Evolutionary conservation across 495 filamentous ascomycete species (phyloP).

Genomic region (Aspergillus cristatus): DNA sequence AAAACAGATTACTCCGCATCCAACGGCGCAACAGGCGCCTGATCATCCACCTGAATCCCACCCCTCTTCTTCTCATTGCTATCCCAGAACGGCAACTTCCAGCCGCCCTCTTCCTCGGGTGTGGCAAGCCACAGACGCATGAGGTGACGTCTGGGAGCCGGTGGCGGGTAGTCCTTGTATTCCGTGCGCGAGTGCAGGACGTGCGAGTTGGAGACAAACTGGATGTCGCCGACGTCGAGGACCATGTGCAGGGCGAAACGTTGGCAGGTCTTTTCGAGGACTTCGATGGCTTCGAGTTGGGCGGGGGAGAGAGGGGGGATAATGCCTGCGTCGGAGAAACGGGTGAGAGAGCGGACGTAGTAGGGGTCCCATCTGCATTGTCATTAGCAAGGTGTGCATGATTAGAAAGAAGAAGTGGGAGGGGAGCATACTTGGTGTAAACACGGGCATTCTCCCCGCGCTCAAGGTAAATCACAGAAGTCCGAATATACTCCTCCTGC

Average conservation of each 20-base stretch:
- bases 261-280: conserved; percentile 61
- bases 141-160: conserved; percentile 60
- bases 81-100: conserved; percentile 76
- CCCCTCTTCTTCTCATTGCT: conserved; percentile 74
- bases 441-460: conserved; percentile 40
- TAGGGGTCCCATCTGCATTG: conserved; percentile 69
- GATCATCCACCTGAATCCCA: conserved; percentile 79
- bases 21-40: conserved; percentile 53
- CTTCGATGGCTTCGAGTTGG: conserved; percentile 52
- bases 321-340: conserved; percentile 56
- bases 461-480: conserved; percentile 67
- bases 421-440: conserved; percentile 41
- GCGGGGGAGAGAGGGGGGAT: conserved; percentile 57
- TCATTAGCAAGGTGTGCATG: conserved; percentile 1
- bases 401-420: neutral
- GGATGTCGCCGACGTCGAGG: conserved; percentile 70
- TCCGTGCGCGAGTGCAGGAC: conserved; percentile 61
- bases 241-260: conserved; percentile 64
- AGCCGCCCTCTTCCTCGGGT: conserved; percentile 75
- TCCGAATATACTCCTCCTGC: conserved; percentile 66
- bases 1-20: conserved; percentile 54
- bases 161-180: conserved; percentile 56
- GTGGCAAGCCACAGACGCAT: conserved; percentile 78
- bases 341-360: conserved; percentile 56
- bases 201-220: conserved; percentile 63